Evolutionary conservation across 1,284 basidiomycete genomes (phyloP).

Genomic region (Spongiforma sp.): DNA sequence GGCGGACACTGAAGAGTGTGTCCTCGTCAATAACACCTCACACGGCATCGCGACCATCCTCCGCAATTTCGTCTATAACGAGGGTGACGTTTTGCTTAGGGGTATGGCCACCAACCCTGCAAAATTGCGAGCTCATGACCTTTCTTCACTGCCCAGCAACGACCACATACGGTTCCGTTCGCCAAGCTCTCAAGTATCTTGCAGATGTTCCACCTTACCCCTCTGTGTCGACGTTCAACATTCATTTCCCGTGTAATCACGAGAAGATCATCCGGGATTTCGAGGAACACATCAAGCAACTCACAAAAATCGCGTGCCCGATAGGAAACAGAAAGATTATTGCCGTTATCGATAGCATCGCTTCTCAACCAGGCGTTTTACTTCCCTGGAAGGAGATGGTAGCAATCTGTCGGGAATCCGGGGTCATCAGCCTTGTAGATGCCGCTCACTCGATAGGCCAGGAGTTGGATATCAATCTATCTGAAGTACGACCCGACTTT

Average conservation of each 20-base stretch:
- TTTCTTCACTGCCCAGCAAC: constrained; percentile 47
- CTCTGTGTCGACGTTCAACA: constrained; percentile 51
- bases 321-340: constrained; percentile 57
- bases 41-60: constrained; percentile 73
- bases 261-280: constrained; percentile 63
- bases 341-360: constrained; percentile 78
- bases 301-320: constrained; percentile 4
- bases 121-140: background rate
- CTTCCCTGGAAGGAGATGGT: constrained; percentile 86
- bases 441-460: constrained; percentile 87
- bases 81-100: constrained; percentile 52
- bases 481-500: constrained; percentile 71
- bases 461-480: constrained; percentile 64
- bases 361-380: constrained; percentile 70
- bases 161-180: constrained; percentile 71
- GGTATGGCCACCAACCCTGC: constrained; percentile 26
- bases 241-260: constrained; percentile 71
- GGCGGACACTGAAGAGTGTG: constrained; percentile 64
- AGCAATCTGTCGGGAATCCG: constrained; percentile 69
- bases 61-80: constrained; percentile 57
- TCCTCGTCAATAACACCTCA: constrained; percentile 70
- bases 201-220: constrained; percentile 63
- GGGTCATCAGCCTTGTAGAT: constrained; percentile 76
- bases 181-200: constrained; percentile 61
- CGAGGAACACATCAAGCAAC: constrained; percentile 44